Evolutionary conservation across 2,329 filamentous ascomycete species (phyloP), one percentile per base, ranked within the genome.

Genomic region (Seiridium unicorne): DNA sequence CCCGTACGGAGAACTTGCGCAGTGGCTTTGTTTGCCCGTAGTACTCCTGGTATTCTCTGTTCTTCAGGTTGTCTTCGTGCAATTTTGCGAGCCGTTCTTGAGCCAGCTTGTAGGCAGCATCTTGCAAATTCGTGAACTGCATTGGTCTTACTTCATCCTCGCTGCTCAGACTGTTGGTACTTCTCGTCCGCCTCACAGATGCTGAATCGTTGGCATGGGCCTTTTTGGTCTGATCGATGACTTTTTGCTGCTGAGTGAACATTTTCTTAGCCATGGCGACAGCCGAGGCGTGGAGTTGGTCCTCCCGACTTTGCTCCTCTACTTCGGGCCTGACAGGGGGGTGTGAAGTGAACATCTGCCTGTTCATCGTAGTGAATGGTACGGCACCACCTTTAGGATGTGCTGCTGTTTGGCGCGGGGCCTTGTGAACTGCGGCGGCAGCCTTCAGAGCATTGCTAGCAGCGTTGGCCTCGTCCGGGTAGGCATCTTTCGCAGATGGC

Each of bases 251-350:
- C 40, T 85, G 79, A 9, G 80, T 84, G 70, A 93, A 97, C 87
- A 97, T 94, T 66, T 89, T 86, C 74, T 89, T 90, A 5, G 93
- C 93, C 92, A 97, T 96, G 9, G 90, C 91, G 3, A 97, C 80
- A 2, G 93, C 92, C 26, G 92, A 94, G 36, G 92, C 91, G 64
- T 89, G 89, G 3, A 96, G 79, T 4, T 88, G 86, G 65, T 92
- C 89, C 49, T 88, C 84, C 60, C 84, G 86, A 62, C 84, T 87
- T 72, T 88, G 84, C 68, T 97, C 92, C 46, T 95, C 89, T 0
- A 87, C 77, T 69, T 96, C 91, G 2, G 84, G 78, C 34, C 85
- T 81, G 3, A 96, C 85, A 0, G 88, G 89, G 3, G 93, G 92
- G 40, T 86, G 78, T 1, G 90, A 88, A 0, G 89, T 92, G 70